Base-by-base conservation (phyloP, 2,329 filamentous ascomycete species). In the Fusarium annulatum region DNA sequence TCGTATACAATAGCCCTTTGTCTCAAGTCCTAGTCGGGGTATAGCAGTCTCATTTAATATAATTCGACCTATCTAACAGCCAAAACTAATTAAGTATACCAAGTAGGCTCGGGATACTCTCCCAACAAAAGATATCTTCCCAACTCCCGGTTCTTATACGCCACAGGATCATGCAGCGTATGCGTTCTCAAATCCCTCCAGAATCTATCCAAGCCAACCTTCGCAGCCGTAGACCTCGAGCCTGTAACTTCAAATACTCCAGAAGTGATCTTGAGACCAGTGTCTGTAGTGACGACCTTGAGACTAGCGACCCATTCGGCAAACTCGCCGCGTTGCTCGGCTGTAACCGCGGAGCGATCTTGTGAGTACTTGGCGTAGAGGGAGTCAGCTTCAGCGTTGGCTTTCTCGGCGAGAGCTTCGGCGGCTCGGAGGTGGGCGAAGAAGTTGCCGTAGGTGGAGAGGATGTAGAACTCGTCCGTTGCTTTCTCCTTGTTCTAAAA, bases 171-270 rank as follows among this genome's bases (percentile, higher is more conserved):
- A 80, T 92, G 90, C 74, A 93, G 79, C 2, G 86, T 88, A 80
- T 93, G 91, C 9, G 90, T 92, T 9, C 91, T 80, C n/a, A 92
- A 82, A 76, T 93, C 90, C 51, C 90, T 84, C 89, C 89, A 92
- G 79, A 90, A 92, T 3, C 90, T 82, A 81, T 92, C 91, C 65
- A 93, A 80, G 0, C 89, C 89, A 2, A 90, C 86, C 73, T 87
- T 91, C 61, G 82, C 82, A 0, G 86, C 85, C 2, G 90, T 92
- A 0, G 89, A 85, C 67, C 87, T 86, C 1, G 89, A 85, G 0
- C 64, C 64, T 2, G 64, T 67, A 88, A 91, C 88, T 77, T 93
- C 91, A 75, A 92, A 67, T 2, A 67, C 61, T 0, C 64, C 61
- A 0, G 64, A 65, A 2, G 90, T 90, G 7, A 92, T 88, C 9